phyloP scores from a whole-genome alignment of 441 rosid species.

The Capsella rubella region DNA sequence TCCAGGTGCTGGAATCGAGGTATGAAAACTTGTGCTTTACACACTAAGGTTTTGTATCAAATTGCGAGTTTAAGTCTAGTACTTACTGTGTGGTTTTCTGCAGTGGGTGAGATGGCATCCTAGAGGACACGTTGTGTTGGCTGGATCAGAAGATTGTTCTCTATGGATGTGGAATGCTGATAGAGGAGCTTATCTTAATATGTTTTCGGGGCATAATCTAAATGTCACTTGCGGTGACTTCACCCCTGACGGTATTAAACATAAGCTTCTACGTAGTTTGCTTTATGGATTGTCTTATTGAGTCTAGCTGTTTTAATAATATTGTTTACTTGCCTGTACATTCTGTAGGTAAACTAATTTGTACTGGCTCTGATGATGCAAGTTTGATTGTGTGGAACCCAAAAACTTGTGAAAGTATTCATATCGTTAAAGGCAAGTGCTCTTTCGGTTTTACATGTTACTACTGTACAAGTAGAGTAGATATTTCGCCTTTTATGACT shows the following conservation, averaged over 20 bases:
- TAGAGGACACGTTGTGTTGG: slow-evolving; percentile 78
- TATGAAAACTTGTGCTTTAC: slow-evolving; percentile 10
- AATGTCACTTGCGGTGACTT: slow-evolving; percentile 91
- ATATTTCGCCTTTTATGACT: not conserved
- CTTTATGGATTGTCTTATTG: not conserved
- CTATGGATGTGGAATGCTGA: slow-evolving; percentile 97
- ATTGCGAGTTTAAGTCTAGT: not conserved
- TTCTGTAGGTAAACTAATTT: slow-evolving; percentile 75
- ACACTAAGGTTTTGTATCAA: not conserved
- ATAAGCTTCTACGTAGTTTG: not conserved
- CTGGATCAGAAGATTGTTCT: slow-evolving; percentile 83
- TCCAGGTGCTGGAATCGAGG: slow-evolving; percentile 75
- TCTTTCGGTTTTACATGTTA: not conserved
- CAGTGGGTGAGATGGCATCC: slow-evolving; percentile 99
- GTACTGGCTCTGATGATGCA: slow-evolving; percentile 94
- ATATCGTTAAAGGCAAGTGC: slow-evolving; percentile 71
- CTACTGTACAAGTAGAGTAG: no score
- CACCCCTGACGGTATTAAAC: slow-evolving; percentile 81
- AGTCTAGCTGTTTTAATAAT: not conserved
- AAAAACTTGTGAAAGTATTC: slow-evolving; percentile 72
- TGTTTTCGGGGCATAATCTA: slow-evolving; percentile 77
- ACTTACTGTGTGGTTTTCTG: slow-evolving; percentile 17
- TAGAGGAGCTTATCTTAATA: slow-evolving; percentile 65
- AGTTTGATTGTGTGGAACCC: slow-evolving; percentile 93
- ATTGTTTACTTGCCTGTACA: slow-evolving; percentile 12